A percentile compares a stretch with the other conserved stretches of the same genome.
Evolutionary conservation across 768 basidiomycete genomes (phyloP).

Genomic region (Holtermanniella nyarrowii): DNA sequence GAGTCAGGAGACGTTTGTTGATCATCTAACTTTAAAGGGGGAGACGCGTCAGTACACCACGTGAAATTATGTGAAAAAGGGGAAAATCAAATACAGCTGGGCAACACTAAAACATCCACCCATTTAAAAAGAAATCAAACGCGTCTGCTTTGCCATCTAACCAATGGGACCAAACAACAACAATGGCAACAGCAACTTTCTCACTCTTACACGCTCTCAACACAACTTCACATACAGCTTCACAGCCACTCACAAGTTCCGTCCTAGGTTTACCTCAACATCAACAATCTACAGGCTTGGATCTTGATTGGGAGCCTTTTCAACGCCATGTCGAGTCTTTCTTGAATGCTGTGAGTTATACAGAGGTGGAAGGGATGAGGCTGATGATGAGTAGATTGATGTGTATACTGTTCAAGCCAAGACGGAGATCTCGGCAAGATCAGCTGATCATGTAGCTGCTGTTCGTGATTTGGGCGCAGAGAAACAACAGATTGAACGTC

Average conservation of each 20-base stretch:
- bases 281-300: conserved; percentile 13
- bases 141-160: neutral
- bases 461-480: conserved; percentile 57
- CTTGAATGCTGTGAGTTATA: conserved; percentile 26
- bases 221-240: neutral
- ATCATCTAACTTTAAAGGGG: neutral
- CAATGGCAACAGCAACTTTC: neutral
- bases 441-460: conserved; percentile 53
- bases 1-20: conserved; percentile 2
- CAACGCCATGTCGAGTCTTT: conserved; percentile 28
- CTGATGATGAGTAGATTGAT: conserved; percentile 22
- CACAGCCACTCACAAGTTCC: neutral
- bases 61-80: neutral
- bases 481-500: conserved; percentile 53
- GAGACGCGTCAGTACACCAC: too few species aligned
- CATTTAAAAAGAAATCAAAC: conserved; percentile 1
- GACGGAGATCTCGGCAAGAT: conserved; percentile 57
- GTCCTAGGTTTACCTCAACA: neutral
- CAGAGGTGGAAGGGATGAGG: too few species aligned
- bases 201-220: neutral
- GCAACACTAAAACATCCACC: neutral
- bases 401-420: conserved; percentile 64
- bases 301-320: conserved; percentile 33
- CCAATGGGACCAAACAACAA: neutral
- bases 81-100: neutral